Evolutionary conservation across 2,329 filamentous ascomycete species (phyloP), one percentile per base, ranked within the genome.

Genomic region (Colletotrichum sp.): DNA sequence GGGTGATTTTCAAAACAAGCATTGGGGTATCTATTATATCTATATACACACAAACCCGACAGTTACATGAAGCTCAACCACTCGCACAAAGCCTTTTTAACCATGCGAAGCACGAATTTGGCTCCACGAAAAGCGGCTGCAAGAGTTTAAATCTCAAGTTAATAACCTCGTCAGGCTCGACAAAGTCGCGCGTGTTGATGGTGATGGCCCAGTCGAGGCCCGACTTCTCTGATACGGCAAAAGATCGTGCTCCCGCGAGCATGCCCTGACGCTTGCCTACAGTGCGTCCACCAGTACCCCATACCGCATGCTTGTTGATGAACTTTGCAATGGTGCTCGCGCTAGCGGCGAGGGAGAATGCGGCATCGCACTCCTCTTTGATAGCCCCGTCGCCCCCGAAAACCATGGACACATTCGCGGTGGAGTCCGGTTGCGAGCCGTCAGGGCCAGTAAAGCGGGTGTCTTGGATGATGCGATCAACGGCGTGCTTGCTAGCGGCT

Each of bases 331-430:
- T 21, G 3, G 67, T 66, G 6, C 67, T 59, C n/a, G 78, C 77
- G 55, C 68, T 77, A 4, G 75, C 66, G 10, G 74, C 72, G 21
- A 79, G 68, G 1, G 70, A 64, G 21, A 74, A 78, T 3, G 55
- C 64, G 7, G 61, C 76, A 7, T 59, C 24, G 24, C 57, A 67
- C 28, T 76, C 77, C 28, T 77, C 77, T 67, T 78, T 78, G 34
- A 79, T 72, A 18, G 78, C 70, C 4, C 78, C 78, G n/a, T 77
- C 73, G 21, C 77, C 78, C 6, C 77, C 77, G 21, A 59, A 43
- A 6, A 69, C 60, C 4, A 9, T 48, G 6, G 74, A 67, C 0
- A 78, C 72, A 6, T 21, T 57, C 6, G 32, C 24, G 12, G 10
- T 30, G 5, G 57, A 28, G 13, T 70, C 36, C 10, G 77, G 72